Conservation (phyloP, 1,284 basidiomycete species). For the Mycena citricolor region DNA sequence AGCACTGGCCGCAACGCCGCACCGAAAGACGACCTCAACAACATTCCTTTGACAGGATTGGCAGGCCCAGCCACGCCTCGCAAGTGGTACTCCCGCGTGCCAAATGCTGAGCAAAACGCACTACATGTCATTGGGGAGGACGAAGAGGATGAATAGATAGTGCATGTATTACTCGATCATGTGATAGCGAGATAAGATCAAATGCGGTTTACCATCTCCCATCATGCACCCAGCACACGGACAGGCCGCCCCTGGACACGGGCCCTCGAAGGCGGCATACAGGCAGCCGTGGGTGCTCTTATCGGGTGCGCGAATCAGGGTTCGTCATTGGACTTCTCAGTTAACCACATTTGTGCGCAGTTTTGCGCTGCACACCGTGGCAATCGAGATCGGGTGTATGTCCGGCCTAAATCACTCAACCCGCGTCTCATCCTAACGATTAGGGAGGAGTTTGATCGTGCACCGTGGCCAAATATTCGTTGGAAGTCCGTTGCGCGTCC, state of each 20-base stretch:
- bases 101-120: constrained; percentile 18
- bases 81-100: constrained; percentile 28
- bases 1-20: constrained; percentile 54
- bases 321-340: too few relatives aligned
- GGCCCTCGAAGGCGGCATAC: too few relatives aligned
- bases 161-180: too few relatives aligned
- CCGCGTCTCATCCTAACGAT: neutral
- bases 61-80: too few relatives aligned
- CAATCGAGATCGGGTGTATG: constrained; percentile 1
- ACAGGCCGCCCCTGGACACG: too few relatives aligned
- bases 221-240: too few relatives aligned
- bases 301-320: too few relatives aligned
- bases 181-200: too few relatives aligned
- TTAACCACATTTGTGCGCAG: too few relatives aligned
- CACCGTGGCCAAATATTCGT: constrained; percentile 26
- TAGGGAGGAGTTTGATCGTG: constrained; percentile 42
- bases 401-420: neutral
- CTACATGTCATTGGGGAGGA: constrained; percentile 27
- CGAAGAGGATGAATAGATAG: constrained; percentile 21
- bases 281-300: too few relatives aligned
- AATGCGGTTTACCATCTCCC: too few relatives aligned
- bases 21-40: constrained; percentile 13
- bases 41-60: constrained; percentile 25
- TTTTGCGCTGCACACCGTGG: too few relatives aligned
- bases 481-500: constrained; percentile 32